Base-by-base conservation (phyloP, 345 rosid species). In the Punica granatum region DNA sequence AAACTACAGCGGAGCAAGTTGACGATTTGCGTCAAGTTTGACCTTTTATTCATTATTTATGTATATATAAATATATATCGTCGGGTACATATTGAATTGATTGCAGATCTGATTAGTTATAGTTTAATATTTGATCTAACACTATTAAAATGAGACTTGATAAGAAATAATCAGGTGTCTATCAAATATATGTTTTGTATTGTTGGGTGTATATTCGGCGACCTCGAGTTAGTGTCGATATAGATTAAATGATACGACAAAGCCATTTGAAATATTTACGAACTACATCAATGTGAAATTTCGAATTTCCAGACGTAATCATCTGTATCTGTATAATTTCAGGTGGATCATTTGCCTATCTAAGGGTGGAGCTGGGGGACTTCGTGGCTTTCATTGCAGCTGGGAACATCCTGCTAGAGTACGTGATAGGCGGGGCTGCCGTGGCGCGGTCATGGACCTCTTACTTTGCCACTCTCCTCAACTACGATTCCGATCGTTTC, bases 271-370 rank as follows among this genome's bases (percentile, higher is more conserved):
- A 7, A 37, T 37, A 13, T 37, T 13, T 37, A 37, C 12, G 42
- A 37, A 37, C 12, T 13, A 37, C 12, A 37, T 37, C 11, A 37
- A 37, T 37, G 42, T 37, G 42, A 37, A 37, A 37, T 37, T 37
- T 26, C 26, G 61, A 56, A 16, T 56, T 56, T 3, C 26, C 0
- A 9, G 61, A 12, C 33, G 3, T 26, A 26, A 9, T 56, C 33
- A 56, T 56, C 9, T 8, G 16, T 10, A 25, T 26, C 32, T 25
- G 25, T 19, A 56, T 56, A 23, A 23, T 63, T 63, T 7, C 66
- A 82, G 97, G 98, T 34, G 98, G 97, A 19, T 92, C 96, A 34
- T 92, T 92, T 60, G 98, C 96, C 16, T 92, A 92, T 78, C 73
- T 92, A 26, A 70, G 98, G 53, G 90, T 92, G 13, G 96, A 92